Percentiles rank a stretch among this genome's conserved stretches.
phyloP scores from a whole-genome alignment of 2,329 filamentous ascomycete species.

The Clonostachys chloroleuca region DNA sequence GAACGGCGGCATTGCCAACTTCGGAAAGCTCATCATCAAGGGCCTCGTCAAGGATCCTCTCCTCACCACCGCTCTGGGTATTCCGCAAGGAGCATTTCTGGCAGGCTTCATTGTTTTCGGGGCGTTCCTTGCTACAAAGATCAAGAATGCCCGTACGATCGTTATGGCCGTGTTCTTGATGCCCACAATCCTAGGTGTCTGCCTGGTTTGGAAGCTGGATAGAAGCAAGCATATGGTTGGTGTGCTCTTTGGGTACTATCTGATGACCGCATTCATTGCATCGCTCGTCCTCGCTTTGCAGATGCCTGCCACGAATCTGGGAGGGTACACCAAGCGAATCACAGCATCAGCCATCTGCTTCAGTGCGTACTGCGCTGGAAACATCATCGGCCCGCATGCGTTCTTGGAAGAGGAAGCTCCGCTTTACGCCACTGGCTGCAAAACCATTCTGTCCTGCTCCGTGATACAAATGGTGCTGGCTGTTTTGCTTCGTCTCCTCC shows the following conservation, averaged over 20 bases:
- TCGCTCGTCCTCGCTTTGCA: conserved; percentile 47
- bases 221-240: conserved; percentile 33
- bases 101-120: conserved; percentile 47
- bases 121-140: conserved; percentile 43
- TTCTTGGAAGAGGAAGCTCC: conserved; percentile 35
- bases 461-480: conserved; percentile 31
- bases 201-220: conserved; percentile 44
- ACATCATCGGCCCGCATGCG: conserved; percentile 38
- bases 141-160: conserved; percentile 42
- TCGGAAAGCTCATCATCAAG: conserved; percentile 1
- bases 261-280: conserved; percentile 40
- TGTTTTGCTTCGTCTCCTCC: conserved; percentile 22
- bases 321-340: conserved; percentile 36
- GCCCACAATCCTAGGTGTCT: conserved; percentile 43
- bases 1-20: conserved; percentile 37
- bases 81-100: conserved; percentile 49
- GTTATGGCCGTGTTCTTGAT: conserved; percentile 47
- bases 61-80: conserved; percentile 44
- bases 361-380: conserved; percentile 33
- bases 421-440: conserved; percentile 43
- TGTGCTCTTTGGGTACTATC: conserved; percentile 46
- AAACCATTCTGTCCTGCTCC: conserved; percentile 38
- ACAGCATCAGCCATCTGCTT: conserved; percentile 36
- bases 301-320: conserved; percentile 38
- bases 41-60: conserved; percentile 22